Base-by-base conservation (phyloP, 768 basidiomycete species). In the Termitomyces bulborhizus region DNA sequence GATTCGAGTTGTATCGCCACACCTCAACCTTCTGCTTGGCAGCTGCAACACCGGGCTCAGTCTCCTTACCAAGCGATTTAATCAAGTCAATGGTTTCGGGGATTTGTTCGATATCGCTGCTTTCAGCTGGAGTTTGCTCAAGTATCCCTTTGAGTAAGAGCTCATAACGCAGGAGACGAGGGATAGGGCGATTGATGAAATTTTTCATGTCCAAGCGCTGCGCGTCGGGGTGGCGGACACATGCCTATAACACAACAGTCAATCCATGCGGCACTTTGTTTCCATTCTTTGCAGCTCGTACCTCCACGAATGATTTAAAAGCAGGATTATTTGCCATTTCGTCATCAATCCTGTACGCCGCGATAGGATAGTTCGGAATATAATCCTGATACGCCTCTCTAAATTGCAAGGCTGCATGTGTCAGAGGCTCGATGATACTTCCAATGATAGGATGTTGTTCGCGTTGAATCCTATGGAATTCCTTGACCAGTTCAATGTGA, bases 311-410 rank as follows among this genome's bases (percentile, higher is more conserved):
- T 1, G 75, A 68, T 65, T 86, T 85, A 75, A 99, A 98, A 2
- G 84, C 73, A 1, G 79, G 72, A 60, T 96, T 98, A 51, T 80
- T 87, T 9, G 78, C 84, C 78, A 88, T 85, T 72, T 97, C 95
- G 31, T 93, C 86, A 56, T 92, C 90, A 53, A 98, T 88, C 43
- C 88, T 74, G 64, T 90, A 90, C 1, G 88, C 86, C 0, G 94
- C 95, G 46, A 92, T 90, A 1, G 96, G 95, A 69, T 94, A 91
- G 71, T 94, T 86, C n/a, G 90, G 82, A 57, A 93, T 83, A 63
- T 97, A 98, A 58, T 93, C 89, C 77, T 94, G 83, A 69, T 99
- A 99, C 13, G 88, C 86, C 47, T 91, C 88, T 6, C 90, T 82
- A 78, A 96, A 98, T 61, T 95, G 92, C 57, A 97, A 77, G 1